Conservation (phyloP, 2,329 filamentous ascomycete genomes). For the Xylariales sp. region DNA sequence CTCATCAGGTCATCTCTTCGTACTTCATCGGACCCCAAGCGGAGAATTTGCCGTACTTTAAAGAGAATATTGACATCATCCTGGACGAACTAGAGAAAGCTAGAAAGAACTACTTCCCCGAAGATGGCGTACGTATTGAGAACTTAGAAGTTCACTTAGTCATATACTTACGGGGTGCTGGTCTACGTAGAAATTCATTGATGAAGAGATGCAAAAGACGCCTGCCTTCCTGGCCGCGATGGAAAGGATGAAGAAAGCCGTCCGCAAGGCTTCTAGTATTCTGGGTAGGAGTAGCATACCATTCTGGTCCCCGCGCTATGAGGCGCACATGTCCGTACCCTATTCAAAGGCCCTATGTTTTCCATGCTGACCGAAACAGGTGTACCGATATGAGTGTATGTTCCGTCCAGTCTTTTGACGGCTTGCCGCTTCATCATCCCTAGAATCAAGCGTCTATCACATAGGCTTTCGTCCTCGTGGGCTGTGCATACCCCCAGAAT, state of each 20-base stretch:
- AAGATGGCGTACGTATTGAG: conserved; percentile 51
- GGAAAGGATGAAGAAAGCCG: conserved; percentile 51
- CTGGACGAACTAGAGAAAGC: conserved; percentile 52
- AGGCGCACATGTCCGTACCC: conserved; percentile 57
- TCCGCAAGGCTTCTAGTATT: conserved; percentile 52
- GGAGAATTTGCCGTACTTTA: conserved; percentile 56
- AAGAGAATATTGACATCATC: conserved; percentile 54
- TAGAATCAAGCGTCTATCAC: background rate
- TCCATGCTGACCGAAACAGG: conserved; percentile 31
- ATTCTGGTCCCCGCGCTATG: conserved; percentile 60
- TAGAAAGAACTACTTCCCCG: conserved; percentile 51
- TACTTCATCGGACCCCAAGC: conserved; percentile 59
- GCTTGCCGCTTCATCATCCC: background rate
- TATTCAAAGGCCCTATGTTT: background rate
- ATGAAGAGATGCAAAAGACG: conserved; percentile 50
- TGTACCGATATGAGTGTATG: conserved; percentile 52
- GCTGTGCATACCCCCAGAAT: background rate
- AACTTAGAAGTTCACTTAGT: background rate
- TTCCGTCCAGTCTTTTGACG: background rate
- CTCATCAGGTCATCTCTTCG: conserved; percentile 52
- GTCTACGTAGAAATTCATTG: conserved; percentile 52
- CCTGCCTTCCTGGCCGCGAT: conserved; percentile 51
- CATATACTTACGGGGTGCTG: background rate
- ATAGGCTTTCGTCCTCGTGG: background rate
- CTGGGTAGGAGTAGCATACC: conserved; percentile 58